These are phyloP conservation scores for Leccinum longicurvipes DNA, from an alignment of 768 basidiomycete genomes.

Conservation along the genomic window DNA sequence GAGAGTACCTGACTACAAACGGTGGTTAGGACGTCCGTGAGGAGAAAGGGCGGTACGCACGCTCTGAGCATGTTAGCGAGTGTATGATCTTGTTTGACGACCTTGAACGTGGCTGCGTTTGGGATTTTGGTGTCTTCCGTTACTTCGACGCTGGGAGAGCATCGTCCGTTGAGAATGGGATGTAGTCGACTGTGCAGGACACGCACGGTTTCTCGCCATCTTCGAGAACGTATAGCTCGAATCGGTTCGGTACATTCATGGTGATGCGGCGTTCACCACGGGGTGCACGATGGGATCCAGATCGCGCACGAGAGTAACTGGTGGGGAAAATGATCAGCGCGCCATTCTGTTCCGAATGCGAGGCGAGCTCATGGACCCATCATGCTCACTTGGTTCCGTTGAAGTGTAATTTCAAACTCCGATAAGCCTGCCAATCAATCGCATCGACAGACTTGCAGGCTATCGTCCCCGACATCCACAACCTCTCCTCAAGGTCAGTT, in stretches of 20 bases:
- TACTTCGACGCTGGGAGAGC: conserved; percentile 70
- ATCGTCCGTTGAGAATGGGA: conserved; percentile 1
- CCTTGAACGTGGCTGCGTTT: conserved; percentile 91
- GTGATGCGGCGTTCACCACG: neutral
- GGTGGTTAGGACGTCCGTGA: conserved; percentile 1
- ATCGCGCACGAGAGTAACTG: neutral
- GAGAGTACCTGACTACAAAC: conserved; percentile 77
- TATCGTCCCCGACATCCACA: conserved; percentile 38
- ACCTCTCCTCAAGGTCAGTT: conserved; percentile 69
- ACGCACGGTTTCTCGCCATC: conserved; percentile 94
- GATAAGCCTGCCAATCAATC: conserved; percentile 10
- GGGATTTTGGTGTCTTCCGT: conserved; percentile 97
- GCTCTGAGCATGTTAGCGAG: conserved; percentile 95
- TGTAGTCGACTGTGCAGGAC: neutral
- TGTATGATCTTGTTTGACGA: conserved; percentile 97
- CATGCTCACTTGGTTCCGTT: neutral
- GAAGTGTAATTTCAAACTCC: conserved; percentile 26
- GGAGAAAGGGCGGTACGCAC: conserved; percentile 42
- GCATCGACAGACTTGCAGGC: neutral
- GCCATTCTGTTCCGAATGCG: conserved; percentile 47
- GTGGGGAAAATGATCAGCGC: conserved; percentile 10
- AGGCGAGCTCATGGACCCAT: too few relatives aligned
- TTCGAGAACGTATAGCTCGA: conserved; percentile 86
- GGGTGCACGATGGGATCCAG: neutral
- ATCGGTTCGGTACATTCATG: conserved; percentile 95